Conservation (phyloP, 805 yeast species). For the Saturnispora besseyi region DNA sequence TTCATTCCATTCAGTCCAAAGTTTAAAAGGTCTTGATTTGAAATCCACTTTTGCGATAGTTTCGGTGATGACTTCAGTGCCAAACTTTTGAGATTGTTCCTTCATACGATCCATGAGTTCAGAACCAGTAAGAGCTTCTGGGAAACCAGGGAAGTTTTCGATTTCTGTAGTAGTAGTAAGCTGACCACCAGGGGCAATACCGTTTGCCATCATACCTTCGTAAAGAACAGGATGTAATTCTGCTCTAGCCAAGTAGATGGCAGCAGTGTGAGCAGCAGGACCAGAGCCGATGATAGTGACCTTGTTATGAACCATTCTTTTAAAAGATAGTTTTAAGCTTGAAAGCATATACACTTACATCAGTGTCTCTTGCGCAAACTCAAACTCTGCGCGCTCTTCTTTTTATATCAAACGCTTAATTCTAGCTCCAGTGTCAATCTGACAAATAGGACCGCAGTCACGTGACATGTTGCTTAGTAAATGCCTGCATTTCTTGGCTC, state of each 20-base stretch:
- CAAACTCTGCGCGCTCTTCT: no score
- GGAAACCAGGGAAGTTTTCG: slow-evolving; percentile 99
- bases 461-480: slow-evolving; percentile 22
- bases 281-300: slow-evolving; percentile 93
- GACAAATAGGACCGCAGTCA: not conserved
- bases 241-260: slow-evolving; percentile 93
- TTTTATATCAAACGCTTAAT: no score
- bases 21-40: slow-evolving; percentile 81
- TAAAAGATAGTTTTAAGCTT: slow-evolving; percentile 1
- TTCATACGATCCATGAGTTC: slow-evolving; percentile 92
- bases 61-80: slow-evolving; percentile 91
- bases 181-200: slow-evolving; percentile 98
- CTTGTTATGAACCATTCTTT: slow-evolving; percentile 68
- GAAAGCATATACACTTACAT: not conserved
- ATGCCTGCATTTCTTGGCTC: slow-evolving; percentile 31
- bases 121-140: slow-evolving; percentile 80
- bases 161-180: slow-evolving; percentile 97
- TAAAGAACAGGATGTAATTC: slow-evolving; percentile 88
- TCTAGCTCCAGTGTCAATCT: not conserved
- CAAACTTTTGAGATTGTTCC: slow-evolving; percentile 77
- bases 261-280: slow-evolving; percentile 99
- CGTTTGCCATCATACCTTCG: slow-evolving; percentile 96
- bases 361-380: no score
- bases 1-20: slow-evolving; percentile 95
- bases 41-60: slow-evolving; percentile 90